Evolutionary conservation across 2,329 filamentous ascomycete genomes (phyloP).

Genomic region (Seiridium unicorne): DNA sequence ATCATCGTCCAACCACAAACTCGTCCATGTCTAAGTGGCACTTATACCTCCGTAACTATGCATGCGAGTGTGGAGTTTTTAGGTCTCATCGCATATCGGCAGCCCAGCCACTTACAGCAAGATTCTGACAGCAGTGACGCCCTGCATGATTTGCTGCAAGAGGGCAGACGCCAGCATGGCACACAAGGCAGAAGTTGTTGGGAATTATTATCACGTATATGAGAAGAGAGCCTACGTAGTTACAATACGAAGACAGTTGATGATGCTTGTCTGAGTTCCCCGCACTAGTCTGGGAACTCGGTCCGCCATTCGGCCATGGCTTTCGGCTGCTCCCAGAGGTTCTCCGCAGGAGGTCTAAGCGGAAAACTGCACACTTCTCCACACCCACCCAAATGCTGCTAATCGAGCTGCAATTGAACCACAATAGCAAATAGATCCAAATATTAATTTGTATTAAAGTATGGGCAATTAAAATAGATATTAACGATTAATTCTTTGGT

Average conservation of each 20-base stretch:
- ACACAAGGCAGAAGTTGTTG: background rate
- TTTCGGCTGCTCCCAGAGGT: constrained; percentile 14
- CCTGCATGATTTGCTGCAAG: background rate
- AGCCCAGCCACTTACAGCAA: background rate
- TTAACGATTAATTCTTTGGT: too few species aligned
- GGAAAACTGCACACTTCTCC: too few species aligned
- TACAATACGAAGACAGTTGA: too few species aligned
- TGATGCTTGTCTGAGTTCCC: background rate
- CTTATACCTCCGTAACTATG: constrained; percentile 17
- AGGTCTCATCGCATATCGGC: constrained; percentile 5
- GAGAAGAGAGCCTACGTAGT: background rate
- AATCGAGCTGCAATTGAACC: too few species aligned
- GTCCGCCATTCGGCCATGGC: constrained; percentile 17
- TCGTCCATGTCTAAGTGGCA: constrained; percentile 12
- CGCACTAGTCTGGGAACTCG: constrained; percentile 9
- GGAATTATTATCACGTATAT: background rate
- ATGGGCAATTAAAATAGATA: too few species aligned
- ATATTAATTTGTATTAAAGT: too few species aligned
- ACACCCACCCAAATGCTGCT: too few species aligned
- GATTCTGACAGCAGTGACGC: background rate
- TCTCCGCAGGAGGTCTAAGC: too few species aligned
- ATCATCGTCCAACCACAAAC: constrained; percentile 17
- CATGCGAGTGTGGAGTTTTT: constrained; percentile 15
- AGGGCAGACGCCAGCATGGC: background rate
- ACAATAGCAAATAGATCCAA: too few species aligned